A percentile compares a stretch with the other conserved stretches of the same genome.
phyloP scores from a whole-genome alignment of 2,329 filamentous ascomycete genomes.

The Alternaria arbusti region DNA sequence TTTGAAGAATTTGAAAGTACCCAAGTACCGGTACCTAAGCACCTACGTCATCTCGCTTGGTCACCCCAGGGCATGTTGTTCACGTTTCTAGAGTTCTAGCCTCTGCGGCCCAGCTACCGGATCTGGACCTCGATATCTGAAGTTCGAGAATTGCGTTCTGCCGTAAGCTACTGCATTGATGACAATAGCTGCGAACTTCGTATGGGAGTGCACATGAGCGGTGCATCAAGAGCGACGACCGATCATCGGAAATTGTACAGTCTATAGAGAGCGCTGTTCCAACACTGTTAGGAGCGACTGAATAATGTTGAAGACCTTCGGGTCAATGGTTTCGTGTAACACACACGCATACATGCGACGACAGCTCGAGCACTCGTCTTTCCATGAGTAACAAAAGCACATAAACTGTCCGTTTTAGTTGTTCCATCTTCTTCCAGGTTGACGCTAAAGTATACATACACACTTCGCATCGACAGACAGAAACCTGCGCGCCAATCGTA shows the following conservation, averaged over 20 bases:
- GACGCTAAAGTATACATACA: not conserved
- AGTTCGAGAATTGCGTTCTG: not conserved
- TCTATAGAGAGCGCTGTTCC: not conserved
- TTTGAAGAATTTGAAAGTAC: not conserved
- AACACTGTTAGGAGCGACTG: not conserved
- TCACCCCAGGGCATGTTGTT: not conserved
- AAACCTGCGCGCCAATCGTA: not conserved
- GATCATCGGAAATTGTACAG: not conserved
- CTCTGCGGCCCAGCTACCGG: not conserved
- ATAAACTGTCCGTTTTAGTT: not conserved
- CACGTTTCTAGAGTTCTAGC: not conserved
- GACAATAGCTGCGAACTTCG: not conserved
- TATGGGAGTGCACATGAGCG: not conserved
- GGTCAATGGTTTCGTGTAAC: not conserved
- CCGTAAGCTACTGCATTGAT: not conserved
- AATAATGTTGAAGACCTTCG: not conserved
- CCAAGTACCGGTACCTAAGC: not conserved
- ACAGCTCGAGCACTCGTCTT: not conserved
- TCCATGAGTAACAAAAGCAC: not conserved
- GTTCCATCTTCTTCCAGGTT: not conserved
- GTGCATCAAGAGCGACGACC: not conserved
- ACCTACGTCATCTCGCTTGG: not conserved
- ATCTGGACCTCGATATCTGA: not conserved
- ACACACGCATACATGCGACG: no score
- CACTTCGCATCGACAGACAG: not conserved